phyloP scores from a whole-genome alignment of 768 basidiomycete species.

The Tricholoma flavovirens region DNA sequence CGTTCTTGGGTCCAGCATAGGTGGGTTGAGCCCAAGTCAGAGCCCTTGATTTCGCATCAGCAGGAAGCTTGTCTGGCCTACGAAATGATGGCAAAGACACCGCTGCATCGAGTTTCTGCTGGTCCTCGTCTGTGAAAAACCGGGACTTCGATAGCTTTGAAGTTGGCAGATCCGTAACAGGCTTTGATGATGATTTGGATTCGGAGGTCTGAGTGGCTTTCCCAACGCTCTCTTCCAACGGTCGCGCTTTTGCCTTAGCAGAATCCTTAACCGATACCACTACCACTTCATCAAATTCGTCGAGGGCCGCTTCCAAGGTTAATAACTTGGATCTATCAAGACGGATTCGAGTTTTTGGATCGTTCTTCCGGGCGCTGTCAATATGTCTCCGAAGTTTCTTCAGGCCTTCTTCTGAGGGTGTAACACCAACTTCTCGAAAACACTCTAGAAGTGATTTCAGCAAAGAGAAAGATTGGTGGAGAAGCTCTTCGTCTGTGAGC shows the following conservation, averaged over 20 bases:
- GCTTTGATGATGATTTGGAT: slow-evolving; percentile 9
- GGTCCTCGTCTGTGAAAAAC: slow-evolving; percentile 24
- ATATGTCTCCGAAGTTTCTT: slow-evolving; percentile 63
- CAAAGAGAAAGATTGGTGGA: slow-evolving; percentile 84
- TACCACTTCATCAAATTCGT: slow-evolving; percentile 56
- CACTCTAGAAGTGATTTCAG: slow-evolving; percentile 73
- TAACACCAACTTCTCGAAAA: slow-evolving; percentile 58
- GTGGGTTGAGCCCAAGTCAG: slow-evolving; percentile 9
- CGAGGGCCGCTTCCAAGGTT: slow-evolving; percentile 61
- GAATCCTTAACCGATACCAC: slow-evolving; percentile 33
- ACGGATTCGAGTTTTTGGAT: slow-evolving; percentile 43
- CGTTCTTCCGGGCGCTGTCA: slow-evolving; percentile 46
- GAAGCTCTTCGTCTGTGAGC: slow-evolving; percentile 85
- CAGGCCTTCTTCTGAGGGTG: slow-evolving; percentile 52
- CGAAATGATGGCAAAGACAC: slow-evolving; percentile 39
- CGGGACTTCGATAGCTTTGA: slow-evolving; percentile 15
- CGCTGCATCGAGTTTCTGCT: slow-evolving; percentile 30
- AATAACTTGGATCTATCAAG: slow-evolving; percentile 53
- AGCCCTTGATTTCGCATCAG: slow-evolving; percentile 16
- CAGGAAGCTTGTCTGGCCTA: slow-evolving; percentile 18
- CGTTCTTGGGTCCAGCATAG: slow-evolving; percentile 21
- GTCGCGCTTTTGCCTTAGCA: slow-evolving; percentile 5
- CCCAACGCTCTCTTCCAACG: not conserved
- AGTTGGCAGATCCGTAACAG: slow-evolving; percentile 1
- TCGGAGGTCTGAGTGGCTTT: not conserved